Evolutionary conservation across 352 stramenopile species (phyloP).

Genomic region (Globisporangium ultimum): DNA sequence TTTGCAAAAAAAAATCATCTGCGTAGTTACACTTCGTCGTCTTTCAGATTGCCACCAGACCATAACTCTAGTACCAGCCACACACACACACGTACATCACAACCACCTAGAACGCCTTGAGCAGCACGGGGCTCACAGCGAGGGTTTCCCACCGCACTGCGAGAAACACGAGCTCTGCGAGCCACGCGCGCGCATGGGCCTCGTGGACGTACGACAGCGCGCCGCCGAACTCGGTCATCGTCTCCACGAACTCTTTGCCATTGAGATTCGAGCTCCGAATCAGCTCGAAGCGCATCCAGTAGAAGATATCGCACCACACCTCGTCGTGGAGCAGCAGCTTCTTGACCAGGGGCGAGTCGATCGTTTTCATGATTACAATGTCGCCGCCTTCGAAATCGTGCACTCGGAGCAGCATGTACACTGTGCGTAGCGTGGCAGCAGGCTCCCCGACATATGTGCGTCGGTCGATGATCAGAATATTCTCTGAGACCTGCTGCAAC

Average conservation of each 20-base stretch:
- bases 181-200: constrained; percentile 39
- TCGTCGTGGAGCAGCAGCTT: constrained; percentile 36
- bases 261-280: background rate
- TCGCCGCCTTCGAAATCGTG: constrained; percentile 23
- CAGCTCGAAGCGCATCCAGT: constrained; percentile 51
- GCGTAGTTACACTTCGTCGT: too few species aligned
- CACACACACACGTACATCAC: too few species aligned
- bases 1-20: too few species aligned
- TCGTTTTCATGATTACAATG: constrained; percentile 56
- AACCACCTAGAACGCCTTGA: constrained; percentile 29
- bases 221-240: constrained; percentile 39
- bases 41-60: too few species aligned
- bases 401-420: constrained; percentile 40
- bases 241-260: constrained; percentile 1
- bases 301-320: constrained; percentile 64
- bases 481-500: constrained; percentile 40
- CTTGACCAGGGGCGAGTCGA: constrained; percentile 48
- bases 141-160: constrained; percentile 55
- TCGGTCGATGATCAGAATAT: constrained; percentile 47
- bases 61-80: too few species aligned
- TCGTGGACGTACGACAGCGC: constrained; percentile 50
- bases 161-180: constrained; percentile 57
- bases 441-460: constrained; percentile 24
- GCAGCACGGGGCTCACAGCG: constrained; percentile 37
- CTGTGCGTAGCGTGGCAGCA: constrained; percentile 34